phyloP scores from a whole-genome alignment of 1,284 basidiomycete species.

The Omphalotus olearius region DNA sequence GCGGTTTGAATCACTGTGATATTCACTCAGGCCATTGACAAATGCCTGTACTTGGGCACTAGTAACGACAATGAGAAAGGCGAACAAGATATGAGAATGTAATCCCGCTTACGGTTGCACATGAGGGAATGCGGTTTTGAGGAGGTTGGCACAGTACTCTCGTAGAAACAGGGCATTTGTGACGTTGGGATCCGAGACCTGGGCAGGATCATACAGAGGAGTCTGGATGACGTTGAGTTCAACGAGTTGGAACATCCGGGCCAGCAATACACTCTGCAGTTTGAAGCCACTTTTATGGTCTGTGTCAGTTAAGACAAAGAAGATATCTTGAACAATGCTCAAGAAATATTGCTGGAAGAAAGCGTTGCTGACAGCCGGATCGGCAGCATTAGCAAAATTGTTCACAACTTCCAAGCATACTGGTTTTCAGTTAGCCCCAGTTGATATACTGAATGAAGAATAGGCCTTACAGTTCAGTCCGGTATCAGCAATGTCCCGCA shows the following conservation, averaged over 20 bases:
- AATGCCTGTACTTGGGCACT: constrained; percentile 77
- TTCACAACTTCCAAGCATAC: constrained; percentile 95
- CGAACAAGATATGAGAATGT: constrained; percentile 10
- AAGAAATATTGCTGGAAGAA: constrained; percentile 85
- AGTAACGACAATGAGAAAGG: constrained; percentile 8
- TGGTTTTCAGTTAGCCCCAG: constrained; percentile 24
- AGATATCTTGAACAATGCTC: constrained; percentile 91
- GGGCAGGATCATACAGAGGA: constrained; percentile 82
- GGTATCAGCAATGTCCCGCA: constrained; percentile 97
- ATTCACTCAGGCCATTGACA: constrained; percentile 80
- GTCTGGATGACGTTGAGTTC: constrained; percentile 80
- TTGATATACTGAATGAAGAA: constrained; percentile 15
- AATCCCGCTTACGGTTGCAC: constrained; percentile 65
- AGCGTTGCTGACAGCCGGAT: constrained; percentile 72
- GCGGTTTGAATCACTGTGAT: constrained; percentile 84
- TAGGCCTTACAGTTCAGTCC: constrained; percentile 75
- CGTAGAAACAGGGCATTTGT: constrained; percentile 84
- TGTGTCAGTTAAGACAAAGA: constrained; percentile 96
- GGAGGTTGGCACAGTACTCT: constrained; percentile 84
- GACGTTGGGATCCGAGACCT: constrained; percentile 71
- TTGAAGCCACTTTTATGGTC: constrained; percentile 99
- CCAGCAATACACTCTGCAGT: constrained; percentile 85
- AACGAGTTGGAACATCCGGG: constrained; percentile 92
- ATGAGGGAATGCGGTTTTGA: constrained; percentile 88
- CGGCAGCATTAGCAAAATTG: constrained; percentile 83